A percentile compares a stretch with the other conserved stretches of the same genome.
Evolutionary conservation across 2,329 filamentous ascomycete genomes (phyloP).

Genomic region (Fusarium poae): DNA sequence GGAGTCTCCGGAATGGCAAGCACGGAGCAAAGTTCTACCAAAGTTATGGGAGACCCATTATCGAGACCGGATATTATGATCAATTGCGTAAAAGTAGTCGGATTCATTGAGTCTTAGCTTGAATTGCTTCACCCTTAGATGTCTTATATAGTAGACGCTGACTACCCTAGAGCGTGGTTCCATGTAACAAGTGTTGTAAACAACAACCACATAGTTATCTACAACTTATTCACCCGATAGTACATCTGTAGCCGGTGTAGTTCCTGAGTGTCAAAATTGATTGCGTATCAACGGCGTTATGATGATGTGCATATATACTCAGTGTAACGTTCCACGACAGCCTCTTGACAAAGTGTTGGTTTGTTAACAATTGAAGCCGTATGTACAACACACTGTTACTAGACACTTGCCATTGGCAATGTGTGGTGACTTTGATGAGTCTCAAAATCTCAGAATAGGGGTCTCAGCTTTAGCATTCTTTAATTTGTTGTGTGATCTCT

Average conservation of each 20-base stretch:
- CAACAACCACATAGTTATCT: neutral
- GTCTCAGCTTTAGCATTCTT: conserved; percentile 1
- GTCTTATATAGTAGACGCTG: neutral
- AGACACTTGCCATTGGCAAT: neutral
- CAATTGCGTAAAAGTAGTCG: neutral
- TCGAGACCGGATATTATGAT: neutral
- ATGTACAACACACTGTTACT: neutral
- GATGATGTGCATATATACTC: conserved; percentile 9
- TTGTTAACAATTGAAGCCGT: neutral
- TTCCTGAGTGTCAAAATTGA: neutral
- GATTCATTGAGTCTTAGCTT: neutral
- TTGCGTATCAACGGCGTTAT: conserved; percentile 7
- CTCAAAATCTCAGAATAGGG: conserved; percentile 3
- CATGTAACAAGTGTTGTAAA: neutral
- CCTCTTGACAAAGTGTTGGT: neutral
- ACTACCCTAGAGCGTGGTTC: neutral
- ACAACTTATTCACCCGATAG: too few relatives aligned
- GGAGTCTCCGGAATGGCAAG: neutral
- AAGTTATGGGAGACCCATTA: neutral
- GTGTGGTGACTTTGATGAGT: neutral
- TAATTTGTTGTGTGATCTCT: neutral
- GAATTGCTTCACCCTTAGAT: neutral
- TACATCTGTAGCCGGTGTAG: neutral
- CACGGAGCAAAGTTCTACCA: neutral
- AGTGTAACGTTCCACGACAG: conserved; percentile 14